Conservation (phyloP, 106 monocot species). For the Platanthera guangdongensis region DNA sequence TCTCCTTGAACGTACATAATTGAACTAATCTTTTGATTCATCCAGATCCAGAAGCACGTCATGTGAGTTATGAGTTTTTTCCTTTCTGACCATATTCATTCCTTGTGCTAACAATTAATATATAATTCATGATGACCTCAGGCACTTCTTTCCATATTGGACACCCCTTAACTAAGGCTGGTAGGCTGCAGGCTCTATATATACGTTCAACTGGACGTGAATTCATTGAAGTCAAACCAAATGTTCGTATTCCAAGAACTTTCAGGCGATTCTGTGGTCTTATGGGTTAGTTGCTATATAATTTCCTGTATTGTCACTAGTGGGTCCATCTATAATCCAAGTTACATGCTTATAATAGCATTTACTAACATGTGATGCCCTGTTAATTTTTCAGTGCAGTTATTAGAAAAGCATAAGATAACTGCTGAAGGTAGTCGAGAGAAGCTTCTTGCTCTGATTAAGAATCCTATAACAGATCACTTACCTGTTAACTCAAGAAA, state of each 20-base stretch:
- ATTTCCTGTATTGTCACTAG: background rate
- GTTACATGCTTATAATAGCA: background rate
- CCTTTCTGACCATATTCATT: background rate
- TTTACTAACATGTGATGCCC: background rate
- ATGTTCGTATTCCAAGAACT: constrained; percentile 91
- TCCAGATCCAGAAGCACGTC: background rate
- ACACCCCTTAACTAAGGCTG: constrained; percentile 88
- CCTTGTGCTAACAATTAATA: background rate
- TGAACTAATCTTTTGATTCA: constrained; percentile 1
- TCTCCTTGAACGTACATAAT: background rate
- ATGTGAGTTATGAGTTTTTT: background rate
- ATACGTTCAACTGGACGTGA: constrained; percentile 78
- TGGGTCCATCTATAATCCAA: background rate
- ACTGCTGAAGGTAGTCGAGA: constrained; percentile 78
- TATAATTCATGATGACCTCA: constrained; percentile 8
- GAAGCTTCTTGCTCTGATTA: constrained; percentile 89
- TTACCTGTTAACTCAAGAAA: constrained; percentile 74
- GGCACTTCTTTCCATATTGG: constrained; percentile 93
- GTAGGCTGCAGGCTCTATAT: constrained; percentile 80
- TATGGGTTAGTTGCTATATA: constrained; percentile 64
- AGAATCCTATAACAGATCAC: constrained; percentile 78
- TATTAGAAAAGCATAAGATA: constrained; percentile 69
- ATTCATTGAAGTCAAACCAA: constrained; percentile 87
- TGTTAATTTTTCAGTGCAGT: constrained; percentile 41
- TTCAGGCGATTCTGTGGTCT: constrained; percentile 88